These are phyloP conservation scores for Lathyrus aphaca DNA, from an alignment of 306 rosid species.

Conservation along the genomic window DNA sequence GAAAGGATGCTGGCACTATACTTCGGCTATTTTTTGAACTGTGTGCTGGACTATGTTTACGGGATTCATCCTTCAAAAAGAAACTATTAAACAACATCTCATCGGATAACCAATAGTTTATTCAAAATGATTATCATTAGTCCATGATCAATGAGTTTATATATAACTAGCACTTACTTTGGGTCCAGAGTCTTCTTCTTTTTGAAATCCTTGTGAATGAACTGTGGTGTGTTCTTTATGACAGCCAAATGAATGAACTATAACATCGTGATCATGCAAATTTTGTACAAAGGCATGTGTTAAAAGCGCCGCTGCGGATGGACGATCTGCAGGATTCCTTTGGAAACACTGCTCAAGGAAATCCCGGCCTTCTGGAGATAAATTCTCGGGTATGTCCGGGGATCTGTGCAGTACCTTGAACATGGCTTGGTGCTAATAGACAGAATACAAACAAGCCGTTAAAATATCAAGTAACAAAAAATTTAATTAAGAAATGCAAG, in stretches of 20 bases:
- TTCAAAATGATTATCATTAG: constrained; percentile 30
- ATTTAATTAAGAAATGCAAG: constrained; percentile 28
- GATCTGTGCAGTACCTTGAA: constrained; percentile 82
- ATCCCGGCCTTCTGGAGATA: constrained; percentile 80
- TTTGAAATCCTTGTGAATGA: constrained; percentile 42
- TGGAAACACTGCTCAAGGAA: constrained; percentile 82
- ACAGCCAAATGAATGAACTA: constrained; percentile 38
- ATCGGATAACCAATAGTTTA: constrained; percentile 27
- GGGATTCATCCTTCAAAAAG: constrained; percentile 55
- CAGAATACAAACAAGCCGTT: constrained; percentile 35
- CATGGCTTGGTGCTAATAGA: constrained; percentile 90
- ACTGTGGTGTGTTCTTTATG: constrained; percentile 47
- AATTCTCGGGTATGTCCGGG: constrained; percentile 74
- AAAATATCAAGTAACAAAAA: constrained; percentile 27
- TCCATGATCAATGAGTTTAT: constrained; percentile 3
- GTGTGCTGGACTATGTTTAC: constrained; percentile 46
- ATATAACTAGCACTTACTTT: constrained; percentile 52
- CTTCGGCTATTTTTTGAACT: constrained; percentile 35
- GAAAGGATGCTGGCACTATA: constrained; percentile 41
- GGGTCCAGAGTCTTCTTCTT: constrained; percentile 51
- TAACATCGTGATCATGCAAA: constrained; percentile 53
- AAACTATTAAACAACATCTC: constrained; percentile 14
- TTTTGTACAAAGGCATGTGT: constrained; percentile 75
- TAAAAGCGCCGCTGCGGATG: constrained; percentile 67
- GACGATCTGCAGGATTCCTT: constrained; percentile 88